Base-by-base conservation (phyloP, 805 yeast genomes). In the Zygosaccharomyces pseudorouxii region DNA sequence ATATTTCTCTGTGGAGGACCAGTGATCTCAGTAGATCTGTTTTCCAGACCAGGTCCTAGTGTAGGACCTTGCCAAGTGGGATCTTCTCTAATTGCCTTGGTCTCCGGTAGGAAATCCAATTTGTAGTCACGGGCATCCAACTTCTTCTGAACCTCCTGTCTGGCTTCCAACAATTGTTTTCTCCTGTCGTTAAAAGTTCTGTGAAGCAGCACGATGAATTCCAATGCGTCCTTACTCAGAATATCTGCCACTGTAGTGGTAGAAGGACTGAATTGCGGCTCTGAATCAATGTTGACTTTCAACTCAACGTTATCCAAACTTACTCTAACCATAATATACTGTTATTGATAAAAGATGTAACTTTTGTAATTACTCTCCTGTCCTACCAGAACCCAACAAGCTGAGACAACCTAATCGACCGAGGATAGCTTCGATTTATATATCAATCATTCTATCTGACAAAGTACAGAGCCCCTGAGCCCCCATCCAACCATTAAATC, bases 1-100 rank as follows among this genome's bases (percentile, higher is more conserved):
- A 86, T 86, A 59, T 86, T 84, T 55, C 92, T 78, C 64, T 84
- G 85, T 46, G 90, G 86, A 18, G 95, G 95, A 44, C 95, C 95
- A 20, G 95, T 86, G 67, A 86, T 86, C 68, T 86, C 93, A 38
- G 80, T 82, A 64, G 89, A 78, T 71, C 95, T 78, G 65, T 83
- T 85, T 51, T 78, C 77, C 58, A 86, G 71, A 44, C 89, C 89
- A 36, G 82, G 83, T 35, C 87, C 89, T 45, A 82, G 74, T 33
- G 84, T 75, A 18, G 83, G 80, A 56, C 93, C 90, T 55, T 76
- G 79, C 93, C 93, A 86, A 33, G 79, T 78, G 22, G 84, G 77
- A 59, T 86, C 86, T 39, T 81, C 75, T 70, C 93, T 77, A 59
- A 86, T 82, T 64, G 73, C 69, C 47, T 70, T 75, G n/a, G 90